A percentile compares a stretch with the other conserved stretches of the same genome.
These are phyloP conservation scores for Globisporangium heterothallicum DNA, from an alignment of 352 stramenopile species.

Conservation along the genomic window DNA sequence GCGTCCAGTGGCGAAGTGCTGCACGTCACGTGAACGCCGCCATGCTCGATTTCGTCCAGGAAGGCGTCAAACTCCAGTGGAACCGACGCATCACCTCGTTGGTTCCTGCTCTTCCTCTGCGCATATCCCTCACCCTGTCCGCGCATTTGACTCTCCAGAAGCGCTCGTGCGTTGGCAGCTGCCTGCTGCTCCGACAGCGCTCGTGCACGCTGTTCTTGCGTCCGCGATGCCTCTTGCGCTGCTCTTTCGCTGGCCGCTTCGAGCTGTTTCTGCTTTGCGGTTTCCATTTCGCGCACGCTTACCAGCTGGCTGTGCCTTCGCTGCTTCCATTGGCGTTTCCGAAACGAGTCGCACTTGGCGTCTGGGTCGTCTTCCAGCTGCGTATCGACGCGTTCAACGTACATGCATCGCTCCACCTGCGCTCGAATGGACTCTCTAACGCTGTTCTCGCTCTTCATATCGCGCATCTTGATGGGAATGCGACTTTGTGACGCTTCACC, in stretches of 20 bases:
- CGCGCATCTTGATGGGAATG: neutral
- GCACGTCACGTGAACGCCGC: conserved; percentile 25
- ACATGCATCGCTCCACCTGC: conserved; percentile 38
- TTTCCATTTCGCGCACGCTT: neutral
- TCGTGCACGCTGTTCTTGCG: neutral
- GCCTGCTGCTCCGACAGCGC: neutral
- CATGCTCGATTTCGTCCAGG: conserved; percentile 23
- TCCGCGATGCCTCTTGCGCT: neutral
- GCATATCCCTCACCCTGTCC: too few relatives aligned
- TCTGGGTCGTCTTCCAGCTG: conserved; percentile 10
- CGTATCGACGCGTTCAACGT: conserved; percentile 30
- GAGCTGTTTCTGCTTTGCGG: neutral
- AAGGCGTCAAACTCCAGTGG: conserved; percentile 25
- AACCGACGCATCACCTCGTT: conserved; percentile 2
- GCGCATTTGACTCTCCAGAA: neutral
- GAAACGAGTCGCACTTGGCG: conserved; percentile 31
- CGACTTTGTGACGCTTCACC: neutral
- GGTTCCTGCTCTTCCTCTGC: conserved; percentile 3
- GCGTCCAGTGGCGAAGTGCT: conserved; percentile 5
- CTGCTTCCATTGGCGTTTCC: conserved; percentile 38
- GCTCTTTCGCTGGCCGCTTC: neutral
- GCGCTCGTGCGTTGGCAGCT: neutral
- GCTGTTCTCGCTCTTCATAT: conserved; percentile 2
- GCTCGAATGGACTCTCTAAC: conserved; percentile 25
- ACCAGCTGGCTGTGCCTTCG: conserved; percentile 16